Evolutionary conservation across 805 yeast genomes (phyloP).

Genomic region (Kuraishia hungarica): DNA sequence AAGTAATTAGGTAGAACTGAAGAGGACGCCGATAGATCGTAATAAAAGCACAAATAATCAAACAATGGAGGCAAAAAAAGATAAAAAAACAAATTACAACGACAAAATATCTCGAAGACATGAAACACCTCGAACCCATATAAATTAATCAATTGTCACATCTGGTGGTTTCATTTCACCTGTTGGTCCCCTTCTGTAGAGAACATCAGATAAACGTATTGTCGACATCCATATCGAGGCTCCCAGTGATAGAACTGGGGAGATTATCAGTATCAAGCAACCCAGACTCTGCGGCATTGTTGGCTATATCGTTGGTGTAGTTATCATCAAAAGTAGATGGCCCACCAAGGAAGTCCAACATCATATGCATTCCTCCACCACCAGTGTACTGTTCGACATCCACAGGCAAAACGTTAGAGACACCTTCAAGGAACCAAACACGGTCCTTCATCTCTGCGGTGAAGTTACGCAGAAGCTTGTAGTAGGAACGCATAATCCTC

Average conservation of each 20-base stretch:
- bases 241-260: conserved; percentile 47
- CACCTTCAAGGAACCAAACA: conserved; percentile 94
- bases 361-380: conserved; percentile 89
- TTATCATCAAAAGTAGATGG: conserved; percentile 24
- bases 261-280: conserved; percentile 45
- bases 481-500: conserved; percentile 86
- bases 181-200: background rate
- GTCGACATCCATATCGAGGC: conserved; percentile 42
- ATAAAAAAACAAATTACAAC: background rate
- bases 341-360: conserved; percentile 81
- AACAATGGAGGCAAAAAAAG: background rate
- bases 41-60: background rate
- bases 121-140: background rate
- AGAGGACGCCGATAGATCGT: background rate
- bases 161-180: background rate
- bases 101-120: background rate
- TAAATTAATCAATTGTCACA: background rate
- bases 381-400: conserved; percentile 90
- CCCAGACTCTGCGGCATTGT: conserved; percentile 33
- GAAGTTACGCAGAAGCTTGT: conserved; percentile 69
- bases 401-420: conserved; percentile 77
- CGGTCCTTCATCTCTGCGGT: conserved; percentile 81
- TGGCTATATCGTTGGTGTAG: conserved; percentile 34
- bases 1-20: background rate
- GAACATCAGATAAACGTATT: conserved; percentile 22